A percentile compares a stretch with the other conserved stretches of the same genome.
These are phyloP conservation scores for Diaporthe batatas DNA, from an alignment of 2,329 filamentous ascomycete species.

Conservation along the genomic window DNA sequence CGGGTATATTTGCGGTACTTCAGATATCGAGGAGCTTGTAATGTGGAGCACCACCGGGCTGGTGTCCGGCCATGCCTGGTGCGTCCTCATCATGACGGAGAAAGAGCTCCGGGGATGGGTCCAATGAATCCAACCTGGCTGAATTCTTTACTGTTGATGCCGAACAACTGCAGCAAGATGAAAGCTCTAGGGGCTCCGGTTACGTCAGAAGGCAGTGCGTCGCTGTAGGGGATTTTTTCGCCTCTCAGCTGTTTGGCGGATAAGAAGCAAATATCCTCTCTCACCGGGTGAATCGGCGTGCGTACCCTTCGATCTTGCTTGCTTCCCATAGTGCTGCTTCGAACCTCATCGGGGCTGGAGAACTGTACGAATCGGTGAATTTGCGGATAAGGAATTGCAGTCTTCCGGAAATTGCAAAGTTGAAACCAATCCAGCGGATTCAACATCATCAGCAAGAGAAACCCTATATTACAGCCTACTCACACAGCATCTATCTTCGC, in stretches of 20 bases:
- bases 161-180: neutral
- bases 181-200: neutral
- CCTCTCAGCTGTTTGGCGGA: neutral
- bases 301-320: neutral
- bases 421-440: neutral
- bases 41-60: constrained; percentile 15
- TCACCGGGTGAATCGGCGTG: neutral
- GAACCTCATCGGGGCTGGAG: neutral
- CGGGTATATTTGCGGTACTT: neutral
- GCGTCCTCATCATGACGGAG: constrained; percentile 8
- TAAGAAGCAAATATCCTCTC: neutral
- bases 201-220: constrained; percentile 20
- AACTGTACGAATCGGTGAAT: neutral
- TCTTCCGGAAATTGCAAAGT: neutral
- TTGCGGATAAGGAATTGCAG: neutral
- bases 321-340: neutral
- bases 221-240: neutral
- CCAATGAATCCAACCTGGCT: neutral
- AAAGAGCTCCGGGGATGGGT: constrained; percentile 30
- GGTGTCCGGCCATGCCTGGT: neutral
- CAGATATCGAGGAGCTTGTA: constrained; percentile 22
- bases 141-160: constrained; percentile 7
- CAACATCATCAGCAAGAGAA: neutral
- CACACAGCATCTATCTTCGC: neutral
- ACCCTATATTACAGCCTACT: neutral